phyloP scores from a whole-genome alignment of 768 basidiomycete genomes.

The Phylloporus scabripes region DNA sequence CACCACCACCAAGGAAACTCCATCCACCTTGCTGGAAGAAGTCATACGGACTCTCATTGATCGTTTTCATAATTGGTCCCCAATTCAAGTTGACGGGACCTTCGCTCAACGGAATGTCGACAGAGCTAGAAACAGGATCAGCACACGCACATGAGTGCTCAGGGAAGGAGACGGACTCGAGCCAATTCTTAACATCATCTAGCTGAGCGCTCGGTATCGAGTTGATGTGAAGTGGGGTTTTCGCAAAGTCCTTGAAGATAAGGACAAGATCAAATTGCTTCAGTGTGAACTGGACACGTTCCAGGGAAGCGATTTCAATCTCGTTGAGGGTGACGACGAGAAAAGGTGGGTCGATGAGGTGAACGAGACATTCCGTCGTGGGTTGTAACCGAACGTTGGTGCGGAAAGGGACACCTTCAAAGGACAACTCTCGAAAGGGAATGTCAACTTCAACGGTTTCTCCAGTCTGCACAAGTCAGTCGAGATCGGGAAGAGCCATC shows the following conservation, averaged over 20 bases:
- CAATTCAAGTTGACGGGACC: slow-evolving; percentile 97
- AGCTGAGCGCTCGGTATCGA: slow-evolving; percentile 86
- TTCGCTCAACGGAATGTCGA: slow-evolving; percentile 93
- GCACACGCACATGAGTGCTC: neutral
- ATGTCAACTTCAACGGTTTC: slow-evolving; percentile 91
- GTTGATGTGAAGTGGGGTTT: slow-evolving; percentile 90
- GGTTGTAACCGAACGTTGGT: slow-evolving; percentile 93
- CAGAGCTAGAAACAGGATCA: slow-evolving; percentile 56
- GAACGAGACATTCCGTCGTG: slow-evolving; percentile 93
- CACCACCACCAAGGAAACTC: slow-evolving; percentile 80
- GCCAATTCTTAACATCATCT: slow-evolving; percentile 98
- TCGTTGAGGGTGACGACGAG: slow-evolving; percentile 91
- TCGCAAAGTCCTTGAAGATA: slow-evolving; percentile 94
- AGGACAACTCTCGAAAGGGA: slow-evolving; percentile 95
- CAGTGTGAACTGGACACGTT: slow-evolving; percentile 92
- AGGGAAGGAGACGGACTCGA: slow-evolving; percentile 62
- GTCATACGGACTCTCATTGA: slow-evolving; percentile 91
- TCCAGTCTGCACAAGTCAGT: slow-evolving; percentile 45
- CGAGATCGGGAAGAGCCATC: neutral
- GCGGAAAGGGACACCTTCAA: slow-evolving; percentile 94
- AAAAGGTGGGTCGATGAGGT: slow-evolving; percentile 93
- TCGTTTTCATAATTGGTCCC: slow-evolving; percentile 97
- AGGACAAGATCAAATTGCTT: slow-evolving; percentile 98
- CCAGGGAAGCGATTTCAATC: slow-evolving; percentile 94
- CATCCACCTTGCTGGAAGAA: slow-evolving; percentile 98